Base-by-base conservation (phyloP, 2,329 filamentous ascomycete genomes). In the Exophiala viscosa region DNA sequence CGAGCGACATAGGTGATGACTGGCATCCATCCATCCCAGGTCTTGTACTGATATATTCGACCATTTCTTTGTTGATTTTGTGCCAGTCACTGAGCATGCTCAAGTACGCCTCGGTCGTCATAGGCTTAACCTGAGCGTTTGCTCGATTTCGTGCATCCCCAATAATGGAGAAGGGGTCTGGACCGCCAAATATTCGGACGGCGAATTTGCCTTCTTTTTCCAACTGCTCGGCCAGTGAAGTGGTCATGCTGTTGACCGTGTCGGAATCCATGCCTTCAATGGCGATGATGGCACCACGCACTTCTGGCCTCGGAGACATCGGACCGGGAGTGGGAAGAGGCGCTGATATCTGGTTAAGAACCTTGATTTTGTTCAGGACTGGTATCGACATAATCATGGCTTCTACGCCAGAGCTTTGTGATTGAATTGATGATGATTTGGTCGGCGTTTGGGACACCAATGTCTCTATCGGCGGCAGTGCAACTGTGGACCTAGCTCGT, bases 261-360 rank as follows among this genome's bases (percentile, higher is more conserved):
- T 80, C 76, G 1, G 73, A 68, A 52, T 85, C 80, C 14, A 86
- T 78, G 1, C 91, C 91, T 69, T 97, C 92, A 23, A 97, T 74
- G 0, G 88, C 86, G 57, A 97, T 85, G 34, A 96, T 80, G 0
- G 87, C 82, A 0, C 92, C 91, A n/a, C 90, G 81, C 5, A 75
- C 73, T 60, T 63, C 75, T 70, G 54, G 70, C 66, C 18, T 63
- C 47, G 47, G 69, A 50, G 62, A 67, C 60, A 33, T 62, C 48
- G 39, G 55, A 4, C 67, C 64, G 1, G 71, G 64, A 13, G 72
- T 61, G 5, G 73, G 70, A 11, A 88, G 74, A 0, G 88, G 84
- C 18, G 86, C 87, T 41, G 86, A 86, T 59, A 96, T 89, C 56
- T 83, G 84, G 13, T 83, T 78, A 32, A 97, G 76, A 2, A 92